phyloP scores from a whole-genome alignment of 2,329 filamentous ascomycete species.

The Diaporthe helianthi region DNA sequence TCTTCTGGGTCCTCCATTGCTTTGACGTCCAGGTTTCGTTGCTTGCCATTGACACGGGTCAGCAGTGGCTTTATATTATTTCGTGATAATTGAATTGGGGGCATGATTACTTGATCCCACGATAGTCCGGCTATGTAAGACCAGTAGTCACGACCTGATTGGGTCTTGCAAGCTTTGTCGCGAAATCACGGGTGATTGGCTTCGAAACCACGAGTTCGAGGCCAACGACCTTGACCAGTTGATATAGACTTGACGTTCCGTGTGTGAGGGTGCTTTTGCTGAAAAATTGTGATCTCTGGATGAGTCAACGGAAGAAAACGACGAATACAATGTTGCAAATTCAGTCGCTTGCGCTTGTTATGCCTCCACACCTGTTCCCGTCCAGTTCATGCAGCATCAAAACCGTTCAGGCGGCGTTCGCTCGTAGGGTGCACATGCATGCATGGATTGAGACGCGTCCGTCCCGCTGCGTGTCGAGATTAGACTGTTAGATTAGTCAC shows the following conservation, averaged over 20 bases:
- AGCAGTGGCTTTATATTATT: constrained; percentile 6
- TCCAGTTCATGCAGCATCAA: background rate
- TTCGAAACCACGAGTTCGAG: background rate
- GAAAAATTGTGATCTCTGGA: background rate
- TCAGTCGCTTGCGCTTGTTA: background rate
- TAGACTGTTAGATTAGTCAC: constrained; percentile 23
- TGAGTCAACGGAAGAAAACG: background rate
- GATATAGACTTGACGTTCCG: background rate
- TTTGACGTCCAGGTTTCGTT: constrained; percentile 1
- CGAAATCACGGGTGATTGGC: background rate
- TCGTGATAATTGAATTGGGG: background rate
- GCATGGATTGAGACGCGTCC: constrained; percentile 18
- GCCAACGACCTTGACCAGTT: background rate
- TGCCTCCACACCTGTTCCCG: background rate
- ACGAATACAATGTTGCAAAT: background rate
- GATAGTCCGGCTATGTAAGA: constrained; percentile 1
- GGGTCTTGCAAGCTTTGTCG: background rate
- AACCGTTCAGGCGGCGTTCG: background rate
- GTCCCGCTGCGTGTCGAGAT: constrained; percentile 1
- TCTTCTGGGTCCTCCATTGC: constrained; percentile 36
- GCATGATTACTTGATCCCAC: background rate
- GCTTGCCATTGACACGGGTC: constrained; percentile 29
- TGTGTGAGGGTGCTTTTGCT: background rate
- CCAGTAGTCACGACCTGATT: background rate
- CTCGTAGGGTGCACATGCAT: background rate